These are phyloP conservation scores for Phytophthora ohioensis DNA, from an alignment of 352 stramenopile species.

Conservation along the genomic window DNA sequence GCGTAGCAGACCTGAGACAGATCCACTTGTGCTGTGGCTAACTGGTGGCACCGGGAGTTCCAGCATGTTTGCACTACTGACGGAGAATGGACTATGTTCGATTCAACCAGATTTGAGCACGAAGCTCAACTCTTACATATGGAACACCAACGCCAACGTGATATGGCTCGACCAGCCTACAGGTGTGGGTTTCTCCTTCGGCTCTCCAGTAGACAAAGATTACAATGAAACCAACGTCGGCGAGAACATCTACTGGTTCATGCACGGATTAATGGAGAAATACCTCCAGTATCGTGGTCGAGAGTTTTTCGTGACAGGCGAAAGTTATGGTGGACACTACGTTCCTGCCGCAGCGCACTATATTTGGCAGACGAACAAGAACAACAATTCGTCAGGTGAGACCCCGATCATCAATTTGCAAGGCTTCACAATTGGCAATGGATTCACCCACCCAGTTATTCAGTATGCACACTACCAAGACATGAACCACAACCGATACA, in stretches of 20 bases:
- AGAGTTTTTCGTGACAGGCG: conserved; percentile 56
- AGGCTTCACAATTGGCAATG: conserved; percentile 64
- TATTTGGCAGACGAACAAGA: conserved; percentile 53
- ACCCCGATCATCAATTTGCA: conserved; percentile 48
- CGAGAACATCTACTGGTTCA: conserved; percentile 61
- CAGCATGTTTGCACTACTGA: conserved; percentile 53
- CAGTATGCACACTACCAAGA: conserved; percentile 56
- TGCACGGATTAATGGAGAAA: conserved; percentile 48
- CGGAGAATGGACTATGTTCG: conserved; percentile 61
- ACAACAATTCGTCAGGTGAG: neutral
- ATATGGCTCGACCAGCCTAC: conserved; percentile 51
- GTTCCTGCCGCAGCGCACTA: conserved; percentile 53
- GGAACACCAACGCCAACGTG: conserved; percentile 64
- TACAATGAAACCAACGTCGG: conserved; percentile 47
- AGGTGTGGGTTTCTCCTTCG: conserved; percentile 45
- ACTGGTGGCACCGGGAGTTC: conserved; percentile 54
- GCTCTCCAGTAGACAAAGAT: conserved; percentile 40
- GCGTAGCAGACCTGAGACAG: conserved; percentile 48
- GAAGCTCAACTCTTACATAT: conserved; percentile 52
- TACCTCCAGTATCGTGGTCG: conserved; percentile 54
- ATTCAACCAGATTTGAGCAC: conserved; percentile 49
- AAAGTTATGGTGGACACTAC: conserved; percentile 68
- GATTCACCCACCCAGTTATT: conserved; percentile 47
- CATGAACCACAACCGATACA: conserved; percentile 63
- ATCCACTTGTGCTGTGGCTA: conserved; percentile 81